phyloP scores from a whole-genome alignment of 2,329 filamentous ascomycete species.

The Mariannaea elegans region DNA sequence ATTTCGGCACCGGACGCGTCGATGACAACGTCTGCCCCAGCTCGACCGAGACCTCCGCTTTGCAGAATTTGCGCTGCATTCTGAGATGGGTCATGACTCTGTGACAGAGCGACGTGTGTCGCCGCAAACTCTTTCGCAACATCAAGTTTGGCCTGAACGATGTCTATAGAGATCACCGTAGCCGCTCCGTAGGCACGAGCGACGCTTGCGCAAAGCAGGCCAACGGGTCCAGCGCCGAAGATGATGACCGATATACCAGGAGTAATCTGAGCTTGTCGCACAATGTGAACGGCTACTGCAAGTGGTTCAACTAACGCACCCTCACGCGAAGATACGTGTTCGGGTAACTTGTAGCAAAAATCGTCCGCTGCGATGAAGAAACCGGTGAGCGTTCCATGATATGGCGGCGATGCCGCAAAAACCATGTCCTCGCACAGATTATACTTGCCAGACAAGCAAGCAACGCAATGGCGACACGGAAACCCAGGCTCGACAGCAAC shows the following conservation, averaged over 20 bases:
- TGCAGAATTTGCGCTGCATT: slow-evolving; percentile 1
- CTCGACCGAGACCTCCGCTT: neutral
- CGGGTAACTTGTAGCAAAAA: slow-evolving; percentile 90
- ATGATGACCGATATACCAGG: slow-evolving; percentile 81
- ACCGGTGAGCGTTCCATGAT: slow-evolving; percentile 85
- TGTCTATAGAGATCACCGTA: slow-evolving; percentile 84
- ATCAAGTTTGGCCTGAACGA: slow-evolving; percentile 77
- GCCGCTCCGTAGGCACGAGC: slow-evolving; percentile 82
- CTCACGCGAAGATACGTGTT: slow-evolving; percentile 78
- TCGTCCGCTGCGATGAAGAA: slow-evolving; percentile 81
- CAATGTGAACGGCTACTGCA: slow-evolving; percentile 84
- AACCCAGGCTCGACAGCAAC: slow-evolving; percentile 91
- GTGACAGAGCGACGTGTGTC: neutral
- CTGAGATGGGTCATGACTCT: neutral
- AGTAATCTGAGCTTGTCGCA: slow-evolving; percentile 68
- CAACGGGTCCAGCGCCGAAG: slow-evolving; percentile 80
- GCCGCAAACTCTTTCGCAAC: slow-evolving; percentile 73
- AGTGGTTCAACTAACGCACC: slow-evolving; percentile 90
- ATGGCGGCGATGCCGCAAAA: slow-evolving; percentile 90
- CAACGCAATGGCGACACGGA: slow-evolving; percentile 79
- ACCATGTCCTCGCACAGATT: slow-evolving; percentile 89
- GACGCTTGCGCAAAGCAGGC: slow-evolving; percentile 61
- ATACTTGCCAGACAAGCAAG: slow-evolving; percentile 83
- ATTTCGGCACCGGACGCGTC: slow-evolving; percentile 5
- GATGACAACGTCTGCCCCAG: slow-evolving; percentile 10